Conservation (phyloP, 257 asterid genomes). For the Scutellaria baicalensis region DNA sequence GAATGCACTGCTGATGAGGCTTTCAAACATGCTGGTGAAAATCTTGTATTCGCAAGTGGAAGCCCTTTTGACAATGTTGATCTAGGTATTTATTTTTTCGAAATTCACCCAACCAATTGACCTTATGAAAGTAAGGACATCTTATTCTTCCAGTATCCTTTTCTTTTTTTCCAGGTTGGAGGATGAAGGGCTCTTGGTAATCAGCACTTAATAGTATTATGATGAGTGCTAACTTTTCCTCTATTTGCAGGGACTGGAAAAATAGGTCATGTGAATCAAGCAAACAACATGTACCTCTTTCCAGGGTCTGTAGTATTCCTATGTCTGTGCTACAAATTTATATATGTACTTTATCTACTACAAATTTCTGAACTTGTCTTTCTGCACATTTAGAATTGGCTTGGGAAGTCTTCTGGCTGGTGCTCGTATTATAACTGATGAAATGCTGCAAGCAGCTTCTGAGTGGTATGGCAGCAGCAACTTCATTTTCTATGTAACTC, state of each 20-base stretch:
- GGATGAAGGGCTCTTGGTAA: not conserved
- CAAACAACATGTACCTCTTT: slow-evolving; percentile 96
- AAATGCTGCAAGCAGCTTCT: slow-evolving; percentile 92
- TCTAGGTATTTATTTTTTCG: slow-evolving; percentile 52
- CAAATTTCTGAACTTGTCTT: slow-evolving; percentile 7
- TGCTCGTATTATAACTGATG: slow-evolving; percentile 83
- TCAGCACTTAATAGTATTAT: not conserved
- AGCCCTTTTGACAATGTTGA: slow-evolving; percentile 90
- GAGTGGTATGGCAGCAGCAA: slow-evolving; percentile 56
- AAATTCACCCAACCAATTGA: not conserved
- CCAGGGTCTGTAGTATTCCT: slow-evolving; percentile 73
- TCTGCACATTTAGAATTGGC: slow-evolving; percentile 61
- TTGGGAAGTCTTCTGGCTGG: slow-evolving; percentile 95
- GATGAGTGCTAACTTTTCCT: slow-evolving; percentile 9
- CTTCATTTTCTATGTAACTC: not conserved
- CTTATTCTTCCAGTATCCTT: not conserved
- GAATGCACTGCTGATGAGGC: slow-evolving; percentile 94
- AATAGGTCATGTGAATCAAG: slow-evolving; percentile 92
- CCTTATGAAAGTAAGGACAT: not conserved
- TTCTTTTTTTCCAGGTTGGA: not conserved
- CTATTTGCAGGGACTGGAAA: slow-evolving; percentile 69
- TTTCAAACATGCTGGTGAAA: slow-evolving; percentile 89
- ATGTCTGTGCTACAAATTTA: not conserved
- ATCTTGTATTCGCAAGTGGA: slow-evolving; percentile 93
- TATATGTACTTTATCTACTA: not conserved